phyloP scores from a whole-genome alignment of 1,139 yeast genomes.

The Geotrichum australiense region DNA sequence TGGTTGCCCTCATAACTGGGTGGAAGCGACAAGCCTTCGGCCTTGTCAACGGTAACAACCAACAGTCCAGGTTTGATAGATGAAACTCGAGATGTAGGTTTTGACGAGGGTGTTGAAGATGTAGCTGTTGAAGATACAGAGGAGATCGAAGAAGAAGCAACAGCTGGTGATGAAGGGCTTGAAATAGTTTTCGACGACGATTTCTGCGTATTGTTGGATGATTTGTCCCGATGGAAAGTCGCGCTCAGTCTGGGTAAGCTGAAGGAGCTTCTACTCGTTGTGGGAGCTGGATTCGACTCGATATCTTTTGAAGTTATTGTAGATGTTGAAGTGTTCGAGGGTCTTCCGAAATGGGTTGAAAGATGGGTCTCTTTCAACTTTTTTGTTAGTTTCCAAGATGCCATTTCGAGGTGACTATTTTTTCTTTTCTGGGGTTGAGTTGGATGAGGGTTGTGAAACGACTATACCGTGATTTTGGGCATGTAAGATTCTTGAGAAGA shows the following conservation, averaged over 20 bases:
- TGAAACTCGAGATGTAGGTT: slow-evolving; percentile 18
- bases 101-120: slow-evolving; percentile 1
- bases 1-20: slow-evolving; percentile 34
- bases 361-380: slow-evolving; percentile 15
- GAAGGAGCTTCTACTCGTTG: no score
- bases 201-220: background rate
- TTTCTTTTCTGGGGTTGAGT: background rate
- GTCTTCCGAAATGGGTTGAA: slow-evolving; percentile 13
- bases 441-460: no score
- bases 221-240: no score
- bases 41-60: slow-evolving; percentile 61
- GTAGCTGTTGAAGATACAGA: background rate
- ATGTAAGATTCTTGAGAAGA: no score
- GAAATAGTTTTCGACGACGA: background rate
- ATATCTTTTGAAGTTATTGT: slow-evolving; percentile 8
- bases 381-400: slow-evolving; percentile 15
- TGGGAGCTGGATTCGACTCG: slow-evolving; percentile 1
- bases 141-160: background rate
- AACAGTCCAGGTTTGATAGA: slow-evolving; percentile 56
- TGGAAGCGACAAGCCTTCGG: slow-evolving; percentile 56
- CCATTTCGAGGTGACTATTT: slow-evolving; percentile 2
- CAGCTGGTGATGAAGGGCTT: background rate
- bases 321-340: slow-evolving; percentile 13
- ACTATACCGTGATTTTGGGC: no score
- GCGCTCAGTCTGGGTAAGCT: no score